Evolutionary conservation across 768 basidiomycete species (phyloP), one percentile per base, ranked within the genome.

Genomic region (Xerocomellus amylosporus): DNA sequence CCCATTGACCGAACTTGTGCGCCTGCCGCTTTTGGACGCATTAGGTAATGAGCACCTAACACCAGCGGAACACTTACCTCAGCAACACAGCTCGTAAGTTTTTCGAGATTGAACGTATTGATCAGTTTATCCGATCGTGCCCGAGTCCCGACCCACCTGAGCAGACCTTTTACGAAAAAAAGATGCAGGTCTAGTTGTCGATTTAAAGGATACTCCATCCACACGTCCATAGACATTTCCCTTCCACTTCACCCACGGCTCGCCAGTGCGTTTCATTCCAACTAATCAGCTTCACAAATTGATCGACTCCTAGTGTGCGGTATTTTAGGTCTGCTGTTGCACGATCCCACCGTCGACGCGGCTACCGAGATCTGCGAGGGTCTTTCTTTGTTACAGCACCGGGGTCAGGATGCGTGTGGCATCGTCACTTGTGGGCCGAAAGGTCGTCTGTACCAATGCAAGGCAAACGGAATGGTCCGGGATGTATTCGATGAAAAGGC

Each of bases 381-480:
- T 30, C 81, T 99, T n/a, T 90, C 94, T 22, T 77, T 99, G 38
- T 78, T 99, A 5, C 97, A 99, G 71, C 97, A 99, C 67, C 81
- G 96, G 61, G 97, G 96, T 13, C 96, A 99, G 71, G 97, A 99
- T 78, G 97, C 97, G 0, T 96, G 94, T 60, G 97, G 97, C 34
- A 87, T 98, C 64, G 87, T 99, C 55, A 99, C 97, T 33, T 95
- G 97, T 70, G 97, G 94, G 4, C 84, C 85, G 5, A 93, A 93
- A 68, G 97, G 97, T 26, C 85, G 94, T 41, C 89, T 99, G 68
- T 98, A 89, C 72, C 97, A 99, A 70, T 95, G 93, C 79, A 99
- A 99, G 74, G 93, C 93, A 26, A 99, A 98, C 67, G 97, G 97
- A 41, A 98, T 99, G 97, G 96, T 99, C 63, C 81, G 95, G 48